A percentile compares a stretch with the other conserved stretches of the same genome.
Evolutionary conservation across 108 stramenopile genomes (phyloP).

Genomic region (Pelagomonas calceolata): DNA sequence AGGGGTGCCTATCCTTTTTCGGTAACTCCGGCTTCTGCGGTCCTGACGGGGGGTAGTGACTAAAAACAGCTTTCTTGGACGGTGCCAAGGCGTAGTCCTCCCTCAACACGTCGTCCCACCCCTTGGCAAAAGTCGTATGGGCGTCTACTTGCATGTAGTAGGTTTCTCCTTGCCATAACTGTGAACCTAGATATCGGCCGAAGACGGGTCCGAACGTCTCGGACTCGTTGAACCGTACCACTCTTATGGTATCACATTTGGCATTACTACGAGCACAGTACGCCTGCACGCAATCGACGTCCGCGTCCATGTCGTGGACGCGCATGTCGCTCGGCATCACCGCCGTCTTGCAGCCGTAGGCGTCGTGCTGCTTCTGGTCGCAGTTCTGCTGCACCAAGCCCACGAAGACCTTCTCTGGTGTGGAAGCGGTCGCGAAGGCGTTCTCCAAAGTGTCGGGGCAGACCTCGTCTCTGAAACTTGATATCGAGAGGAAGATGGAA

Average conservation of each 20-base stretch:
- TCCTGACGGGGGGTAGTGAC: slow-evolving; percentile 63
- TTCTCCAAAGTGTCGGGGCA: slow-evolving; percentile 72
- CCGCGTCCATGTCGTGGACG: not conserved
- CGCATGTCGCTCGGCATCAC: not conserved
- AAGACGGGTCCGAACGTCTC: slow-evolving; percentile 76
- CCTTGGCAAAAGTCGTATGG: slow-evolving; percentile 66
- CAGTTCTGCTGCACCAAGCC: slow-evolving; percentile 93
- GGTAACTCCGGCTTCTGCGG: not conserved
- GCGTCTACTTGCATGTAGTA: slow-evolving; percentile 94
- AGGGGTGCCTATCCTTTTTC: not conserved
- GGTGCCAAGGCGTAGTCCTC: slow-evolving; percentile 63
- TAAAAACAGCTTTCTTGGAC: slow-evolving; percentile 69
- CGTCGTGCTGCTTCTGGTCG: slow-evolving; percentile 37
- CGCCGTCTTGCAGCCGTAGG: not conserved
- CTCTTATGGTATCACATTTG: slow-evolving; percentile 8
- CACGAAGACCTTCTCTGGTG: slow-evolving; percentile 75
- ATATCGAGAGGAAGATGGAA: slow-evolving; percentile 69
- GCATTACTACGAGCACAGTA: not conserved
- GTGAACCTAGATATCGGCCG: slow-evolving; percentile 76
- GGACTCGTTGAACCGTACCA: slow-evolving; percentile 30
- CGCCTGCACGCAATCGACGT: slow-evolving; percentile 4
- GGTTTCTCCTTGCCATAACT: slow-evolving; percentile 83
- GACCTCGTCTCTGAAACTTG: slow-evolving; percentile 84
- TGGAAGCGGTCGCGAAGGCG: slow-evolving; percentile 67
- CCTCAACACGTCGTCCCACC: slow-evolving; percentile 74